Percentiles rank a stretch among this genome's conserved stretches.
phyloP scores from a whole-genome alignment of 176 grass and related monocot genomes.

The Thalia dealbata region DNA sequence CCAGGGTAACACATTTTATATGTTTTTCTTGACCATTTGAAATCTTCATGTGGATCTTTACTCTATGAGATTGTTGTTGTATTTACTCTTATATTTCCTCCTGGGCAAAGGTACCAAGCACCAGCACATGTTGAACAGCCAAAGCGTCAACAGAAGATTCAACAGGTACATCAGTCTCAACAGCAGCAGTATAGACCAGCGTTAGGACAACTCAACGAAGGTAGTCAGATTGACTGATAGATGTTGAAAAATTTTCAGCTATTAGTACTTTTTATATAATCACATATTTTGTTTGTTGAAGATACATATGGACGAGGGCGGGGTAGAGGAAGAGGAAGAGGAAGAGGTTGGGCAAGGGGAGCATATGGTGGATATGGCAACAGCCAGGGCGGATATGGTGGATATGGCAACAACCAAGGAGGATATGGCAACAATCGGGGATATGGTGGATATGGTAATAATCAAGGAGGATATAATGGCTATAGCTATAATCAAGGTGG shows the following conservation, averaged over 20 bases:
- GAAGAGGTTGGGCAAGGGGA: constrained; percentile 11
- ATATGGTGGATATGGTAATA: constrained; percentile 39
- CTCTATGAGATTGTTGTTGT: constrained; percentile 1
- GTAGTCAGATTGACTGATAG: not conserved
- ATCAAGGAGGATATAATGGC: not conserved
- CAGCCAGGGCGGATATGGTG: constrained; percentile 36
- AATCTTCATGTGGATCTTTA: constrained; percentile 3
- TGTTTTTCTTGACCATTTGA: not conserved
- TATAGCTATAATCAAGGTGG: constrained; percentile 42
- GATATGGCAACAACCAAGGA: constrained; percentile 27
- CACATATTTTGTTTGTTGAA: constrained; percentile 27
- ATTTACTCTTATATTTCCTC: constrained; percentile 1
- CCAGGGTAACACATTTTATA: constrained; percentile 48
- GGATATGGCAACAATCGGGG: constrained; percentile 45
- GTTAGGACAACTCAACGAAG: constrained; percentile 35
- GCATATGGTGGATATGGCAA: constrained; percentile 45
- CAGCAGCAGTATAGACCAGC: constrained; percentile 61
- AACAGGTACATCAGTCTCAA: constrained; percentile 63
- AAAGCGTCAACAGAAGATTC: constrained; percentile 58
- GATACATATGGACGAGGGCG: constrained; percentile 58
- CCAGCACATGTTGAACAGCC: constrained; percentile 47
- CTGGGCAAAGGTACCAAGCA: constrained; percentile 66
- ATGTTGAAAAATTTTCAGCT: not conserved
- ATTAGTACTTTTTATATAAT: constrained; percentile 2
- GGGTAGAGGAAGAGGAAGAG: constrained; percentile 18